Evolutionary conservation across 2,329 filamentous ascomycete genomes (phyloP).

Genomic region (Colletotrichum magnum): DNA sequence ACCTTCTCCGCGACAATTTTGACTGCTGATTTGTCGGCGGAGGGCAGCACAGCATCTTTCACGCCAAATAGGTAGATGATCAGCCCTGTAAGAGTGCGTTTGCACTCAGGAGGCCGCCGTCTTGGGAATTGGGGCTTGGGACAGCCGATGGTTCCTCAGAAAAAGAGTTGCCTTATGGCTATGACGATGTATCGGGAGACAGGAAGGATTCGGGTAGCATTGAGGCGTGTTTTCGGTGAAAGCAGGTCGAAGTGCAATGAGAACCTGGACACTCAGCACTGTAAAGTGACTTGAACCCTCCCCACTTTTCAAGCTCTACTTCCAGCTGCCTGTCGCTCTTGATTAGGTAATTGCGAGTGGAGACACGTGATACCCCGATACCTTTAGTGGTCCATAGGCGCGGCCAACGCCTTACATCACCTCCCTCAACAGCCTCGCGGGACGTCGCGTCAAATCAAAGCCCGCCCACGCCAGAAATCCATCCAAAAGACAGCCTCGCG

Average conservation of each 20-base stretch:
- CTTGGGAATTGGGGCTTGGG: constrained; percentile 1
- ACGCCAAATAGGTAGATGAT: constrained; percentile 26
- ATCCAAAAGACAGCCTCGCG: constrained; percentile 18
- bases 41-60: constrained; percentile 5
- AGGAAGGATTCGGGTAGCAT: too few relatives aligned
- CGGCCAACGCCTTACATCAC: constrained; percentile 31
- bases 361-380: constrained; percentile 17
- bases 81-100: constrained; percentile 15
- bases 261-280: too few relatives aligned
- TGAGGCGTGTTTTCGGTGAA: too few relatives aligned
- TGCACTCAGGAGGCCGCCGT: constrained; percentile 16
- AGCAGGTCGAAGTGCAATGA: too few relatives aligned
- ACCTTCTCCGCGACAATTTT: background rate
- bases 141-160: too few relatives aligned
- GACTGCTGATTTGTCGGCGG: constrained; percentile 9
- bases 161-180: too few relatives aligned
- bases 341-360: background rate
- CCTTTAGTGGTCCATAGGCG: background rate
- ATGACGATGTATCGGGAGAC: too few relatives aligned
- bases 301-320: too few relatives aligned
- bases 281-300: too few relatives aligned
- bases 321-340: too few relatives aligned
- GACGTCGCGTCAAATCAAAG: constrained; percentile 4
- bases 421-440: constrained; percentile 34
- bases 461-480: background rate